These are phyloP conservation scores for Boechera stricta DNA, from an alignment of 345 rosid genomes.

Conservation along the genomic window DNA sequence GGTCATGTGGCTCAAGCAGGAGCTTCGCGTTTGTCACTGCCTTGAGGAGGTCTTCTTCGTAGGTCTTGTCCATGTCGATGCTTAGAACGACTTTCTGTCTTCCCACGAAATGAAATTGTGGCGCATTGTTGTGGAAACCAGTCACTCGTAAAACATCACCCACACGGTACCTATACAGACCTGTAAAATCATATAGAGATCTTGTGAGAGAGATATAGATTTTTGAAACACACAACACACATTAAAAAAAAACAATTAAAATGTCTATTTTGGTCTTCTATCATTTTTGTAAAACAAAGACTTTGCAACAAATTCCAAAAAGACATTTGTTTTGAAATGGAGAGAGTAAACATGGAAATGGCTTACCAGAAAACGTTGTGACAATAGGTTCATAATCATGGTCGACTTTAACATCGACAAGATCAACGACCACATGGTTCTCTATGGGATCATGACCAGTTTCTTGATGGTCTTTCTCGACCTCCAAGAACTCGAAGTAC, in stretches of 20 bases:
- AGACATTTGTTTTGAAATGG: not conserved
- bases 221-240: not conserved
- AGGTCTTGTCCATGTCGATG: slow-evolving; percentile 85
- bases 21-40: slow-evolving; percentile 69
- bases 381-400: slow-evolving; percentile 74
- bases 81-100: slow-evolving; percentile 80
- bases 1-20: slow-evolving; percentile 60
- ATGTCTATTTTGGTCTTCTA: too few relatives aligned
- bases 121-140: slow-evolving; percentile 75
- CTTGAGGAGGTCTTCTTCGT: slow-evolving; percentile 77
- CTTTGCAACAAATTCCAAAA: not conserved
- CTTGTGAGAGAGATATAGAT: not conserved
- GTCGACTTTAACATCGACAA: slow-evolving; percentile 69
- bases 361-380: slow-evolving; percentile 77
- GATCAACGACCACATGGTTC: slow-evolving; percentile 54
- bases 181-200: slow-evolving; percentile 42
- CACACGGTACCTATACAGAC: slow-evolving; percentile 75
- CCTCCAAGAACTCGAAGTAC: slow-evolving; percentile 79
- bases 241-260: not conserved
- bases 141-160: slow-evolving; percentile 83
- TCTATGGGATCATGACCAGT: slow-evolving; percentile 20
- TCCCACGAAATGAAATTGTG: slow-evolving; percentile 72
- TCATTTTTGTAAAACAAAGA: not conserved
- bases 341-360: slow-evolving; percentile 2
- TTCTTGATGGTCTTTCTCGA: slow-evolving; percentile 53